These are phyloP conservation scores for Tetraselmis chui DNA, from an alignment of 139 green algal species.

Conservation along the genomic window DNA sequence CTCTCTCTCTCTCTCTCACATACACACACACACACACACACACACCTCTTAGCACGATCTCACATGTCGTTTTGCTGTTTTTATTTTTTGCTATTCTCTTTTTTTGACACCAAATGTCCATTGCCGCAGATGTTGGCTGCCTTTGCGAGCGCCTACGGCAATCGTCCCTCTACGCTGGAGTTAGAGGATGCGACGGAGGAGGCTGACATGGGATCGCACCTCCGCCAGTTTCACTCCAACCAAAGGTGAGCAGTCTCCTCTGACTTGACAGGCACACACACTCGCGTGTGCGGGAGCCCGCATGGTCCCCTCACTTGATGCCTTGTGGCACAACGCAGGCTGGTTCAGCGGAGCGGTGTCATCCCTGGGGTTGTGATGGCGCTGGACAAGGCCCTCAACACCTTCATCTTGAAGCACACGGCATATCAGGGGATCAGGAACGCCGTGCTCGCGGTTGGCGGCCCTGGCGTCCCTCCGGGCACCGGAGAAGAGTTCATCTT, in stretches of 20 bases:
- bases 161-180: constrained; percentile 24
- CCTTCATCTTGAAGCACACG: background rate
- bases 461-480: background rate
- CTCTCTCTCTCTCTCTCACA: no score
- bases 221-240: constrained; percentile 31
- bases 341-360: background rate
- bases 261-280: no score
- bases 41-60: no score
- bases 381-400: background rate
- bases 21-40: no score
- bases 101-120: no score
- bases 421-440: background rate
- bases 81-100: no score
- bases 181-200: background rate
- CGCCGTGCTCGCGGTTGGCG: background rate
- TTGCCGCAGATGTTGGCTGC: constrained; percentile 22
- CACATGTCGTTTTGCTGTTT: no score
- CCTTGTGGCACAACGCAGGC: background rate
- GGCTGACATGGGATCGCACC: background rate
- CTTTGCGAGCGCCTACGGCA: constrained; percentile 28
- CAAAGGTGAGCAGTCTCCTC: constrained; percentile 30
- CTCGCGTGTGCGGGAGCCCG: no score
- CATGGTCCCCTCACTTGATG: no score
- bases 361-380: background rate
- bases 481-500: background rate